These are phyloP conservation scores for Stenocarpella maydis DNA, from an alignment of 2,329 filamentous ascomycete species.

Conservation along the genomic window DNA sequence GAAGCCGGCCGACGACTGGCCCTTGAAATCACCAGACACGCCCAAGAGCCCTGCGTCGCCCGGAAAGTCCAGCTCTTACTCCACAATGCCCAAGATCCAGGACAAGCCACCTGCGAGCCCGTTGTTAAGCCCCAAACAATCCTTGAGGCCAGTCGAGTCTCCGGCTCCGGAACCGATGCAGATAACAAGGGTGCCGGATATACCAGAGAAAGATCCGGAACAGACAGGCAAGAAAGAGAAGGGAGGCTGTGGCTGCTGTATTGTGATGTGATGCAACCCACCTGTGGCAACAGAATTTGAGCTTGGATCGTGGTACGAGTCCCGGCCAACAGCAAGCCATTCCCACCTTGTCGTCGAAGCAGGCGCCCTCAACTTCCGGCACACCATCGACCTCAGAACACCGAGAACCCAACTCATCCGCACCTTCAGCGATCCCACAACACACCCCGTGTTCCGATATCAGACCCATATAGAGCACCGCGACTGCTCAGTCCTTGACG, in stretches of 20 bases:
- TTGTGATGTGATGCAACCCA: conserved; percentile 72
- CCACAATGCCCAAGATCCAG: conserved; percentile 69
- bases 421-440: not conserved
- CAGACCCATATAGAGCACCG: conserved; percentile 24
- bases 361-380: not conserved
- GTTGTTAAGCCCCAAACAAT: conserved; percentile 56
- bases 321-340: not conserved
- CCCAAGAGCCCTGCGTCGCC: conserved; percentile 58
- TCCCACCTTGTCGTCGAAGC: not conserved
- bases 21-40: conserved; percentile 56
- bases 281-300: not conserved
- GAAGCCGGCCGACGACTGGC: conserved; percentile 63
- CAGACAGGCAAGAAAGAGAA: conserved; percentile 63
- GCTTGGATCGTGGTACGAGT: not conserved
- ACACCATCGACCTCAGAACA: not conserved
- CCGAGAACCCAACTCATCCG: not conserved
- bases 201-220: conserved; percentile 57
- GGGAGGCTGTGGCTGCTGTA: conserved; percentile 73
- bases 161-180: conserved; percentile 37
- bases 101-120: conserved; percentile 52
- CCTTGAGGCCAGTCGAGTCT: conserved; percentile 51
- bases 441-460: conserved; percentile 19
- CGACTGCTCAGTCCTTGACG: conserved; percentile 32
- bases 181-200: conserved; percentile 59
- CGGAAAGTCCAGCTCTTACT: conserved; percentile 61